These are phyloP conservation scores for Rubia yunnanensis DNA, from an alignment of 257 asterid species.

Conservation along the genomic window DNA sequence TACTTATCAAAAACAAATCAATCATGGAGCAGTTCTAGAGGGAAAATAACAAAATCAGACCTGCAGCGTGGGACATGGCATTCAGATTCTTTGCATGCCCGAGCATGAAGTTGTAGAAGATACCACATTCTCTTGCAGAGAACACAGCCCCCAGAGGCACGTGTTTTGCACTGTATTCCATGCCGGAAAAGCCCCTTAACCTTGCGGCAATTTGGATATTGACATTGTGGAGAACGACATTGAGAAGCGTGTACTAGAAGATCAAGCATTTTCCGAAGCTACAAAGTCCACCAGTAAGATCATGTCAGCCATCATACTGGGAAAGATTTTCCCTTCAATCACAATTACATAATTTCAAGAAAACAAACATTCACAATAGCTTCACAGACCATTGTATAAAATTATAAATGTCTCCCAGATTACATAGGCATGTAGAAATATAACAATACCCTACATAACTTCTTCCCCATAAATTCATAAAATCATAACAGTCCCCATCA, in stretches of 20 bases:
- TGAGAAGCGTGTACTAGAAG: conserved; percentile 95
- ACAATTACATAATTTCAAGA: background rate
- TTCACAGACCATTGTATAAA: background rate
- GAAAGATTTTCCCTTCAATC: background rate
- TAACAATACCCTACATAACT: background rate
- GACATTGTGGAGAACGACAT: conserved; percentile 72
- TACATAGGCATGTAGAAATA: background rate
- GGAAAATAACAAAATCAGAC: conserved; percentile 17
- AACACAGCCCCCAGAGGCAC: conserved; percentile 90
- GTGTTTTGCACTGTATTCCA: conserved; percentile 71
- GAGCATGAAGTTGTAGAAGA: conserved; percentile 96
- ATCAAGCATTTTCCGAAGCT: conserved; percentile 96
- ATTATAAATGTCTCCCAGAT: background rate
- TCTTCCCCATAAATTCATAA: too few species aligned
- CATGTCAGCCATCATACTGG: conserved; percentile 9
- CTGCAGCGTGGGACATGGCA: conserved; percentile 99
- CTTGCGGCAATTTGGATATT: conserved; percentile 85
- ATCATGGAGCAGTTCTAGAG: background rate
- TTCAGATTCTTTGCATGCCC: conserved; percentile 86
- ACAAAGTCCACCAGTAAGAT: conserved; percentile 28
- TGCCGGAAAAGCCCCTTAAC: conserved; percentile 98
- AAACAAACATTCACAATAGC: conserved; percentile 1
- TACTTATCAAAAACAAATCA: background rate
- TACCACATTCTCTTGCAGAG: conserved; percentile 98
- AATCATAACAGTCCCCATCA: too few species aligned